Conservation (phyloP, 2,329 filamentous ascomycete genomes). For the Daldinia sp. region DNA sequence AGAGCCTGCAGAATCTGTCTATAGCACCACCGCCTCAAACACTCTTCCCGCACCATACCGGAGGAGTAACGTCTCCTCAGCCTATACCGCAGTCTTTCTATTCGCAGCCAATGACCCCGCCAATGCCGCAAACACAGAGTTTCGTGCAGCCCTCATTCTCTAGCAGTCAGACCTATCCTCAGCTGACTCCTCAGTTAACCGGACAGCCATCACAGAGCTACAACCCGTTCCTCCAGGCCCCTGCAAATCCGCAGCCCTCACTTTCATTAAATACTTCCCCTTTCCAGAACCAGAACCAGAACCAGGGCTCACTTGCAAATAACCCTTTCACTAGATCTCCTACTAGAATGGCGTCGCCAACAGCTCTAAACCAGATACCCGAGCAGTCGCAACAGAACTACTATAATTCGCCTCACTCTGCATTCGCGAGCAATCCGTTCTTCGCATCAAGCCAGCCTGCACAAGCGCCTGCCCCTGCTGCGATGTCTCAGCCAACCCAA, state of each 20-base stretch:
- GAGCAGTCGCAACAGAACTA: constrained; percentile 50
- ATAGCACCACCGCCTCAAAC: constrained; percentile 64
- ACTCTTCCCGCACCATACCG: constrained; percentile 79
- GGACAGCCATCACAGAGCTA: constrained; percentile 54
- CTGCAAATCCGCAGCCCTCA: constrained; percentile 43
- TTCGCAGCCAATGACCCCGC: constrained; percentile 55
- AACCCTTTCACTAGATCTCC: constrained; percentile 48
- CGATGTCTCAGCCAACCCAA: constrained; percentile 38
- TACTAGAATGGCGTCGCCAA: constrained; percentile 44
- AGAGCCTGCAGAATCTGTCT: constrained; percentile 79
- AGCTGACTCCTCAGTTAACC: constrained; percentile 46
- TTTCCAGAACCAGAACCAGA: constrained; percentile 37
- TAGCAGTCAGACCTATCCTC: constrained; percentile 55
- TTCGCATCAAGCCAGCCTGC: constrained; percentile 44
- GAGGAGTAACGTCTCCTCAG: constrained; percentile 61
- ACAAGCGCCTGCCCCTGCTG: constrained; percentile 33
- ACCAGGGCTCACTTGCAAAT: constrained; percentile 40
- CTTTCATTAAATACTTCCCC: constrained; percentile 43
- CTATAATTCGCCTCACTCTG: constrained; percentile 45
- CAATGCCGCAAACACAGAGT: constrained; percentile 53
- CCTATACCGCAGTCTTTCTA: constrained; percentile 53
- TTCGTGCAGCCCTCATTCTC: constrained; percentile 53
- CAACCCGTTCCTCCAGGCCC: constrained; percentile 60
- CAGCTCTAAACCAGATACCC: constrained; percentile 48
- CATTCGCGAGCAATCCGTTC: constrained; percentile 48